Evolutionary conservation across 2,329 filamentous ascomycete species (phyloP).

Genomic region (Claviceps lovelessii): DNA sequence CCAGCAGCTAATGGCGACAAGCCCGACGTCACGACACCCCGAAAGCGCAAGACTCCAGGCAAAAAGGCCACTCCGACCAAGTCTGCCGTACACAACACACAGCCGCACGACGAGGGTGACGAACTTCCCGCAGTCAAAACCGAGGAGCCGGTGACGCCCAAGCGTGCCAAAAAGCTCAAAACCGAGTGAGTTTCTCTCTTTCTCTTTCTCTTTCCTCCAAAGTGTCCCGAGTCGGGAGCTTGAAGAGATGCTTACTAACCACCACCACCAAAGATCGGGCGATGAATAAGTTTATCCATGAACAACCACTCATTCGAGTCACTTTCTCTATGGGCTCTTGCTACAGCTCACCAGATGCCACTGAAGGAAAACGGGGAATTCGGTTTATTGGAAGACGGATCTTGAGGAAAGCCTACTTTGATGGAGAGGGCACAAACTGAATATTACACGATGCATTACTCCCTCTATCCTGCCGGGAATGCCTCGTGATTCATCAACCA

Average conservation of each 20-base stretch:
- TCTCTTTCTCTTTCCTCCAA: neutral
- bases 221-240: neutral
- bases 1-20: conserved; percentile 4
- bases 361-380: too few species aligned
- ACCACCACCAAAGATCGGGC: neutral
- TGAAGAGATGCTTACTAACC: neutral
- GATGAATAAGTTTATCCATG: too few species aligned
- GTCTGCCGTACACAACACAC: conserved; percentile 5
- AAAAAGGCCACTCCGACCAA: conserved; percentile 12
- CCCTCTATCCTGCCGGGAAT: too few species aligned
- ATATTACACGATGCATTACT: too few species aligned
- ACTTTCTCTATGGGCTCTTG: neutral
- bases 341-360: neutral
- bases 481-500: too few species aligned
- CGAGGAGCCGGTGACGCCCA: neutral
- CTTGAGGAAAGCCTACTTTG: too few species aligned
- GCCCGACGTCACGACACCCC: conserved; percentile 8
- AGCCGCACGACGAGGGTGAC: conserved; percentile 12
- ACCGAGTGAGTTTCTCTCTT: neutral
- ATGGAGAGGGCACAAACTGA: too few species aligned
- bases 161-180: conserved; percentile 12
- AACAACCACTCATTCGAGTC: neutral
- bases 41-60: conserved; percentile 16
- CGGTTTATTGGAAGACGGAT: too few species aligned
- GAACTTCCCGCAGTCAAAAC: neutral